These are phyloP conservation scores for Beauveria brongniartii DNA, from an alignment of 2,329 filamentous ascomycete species.

Conservation along the genomic window DNA sequence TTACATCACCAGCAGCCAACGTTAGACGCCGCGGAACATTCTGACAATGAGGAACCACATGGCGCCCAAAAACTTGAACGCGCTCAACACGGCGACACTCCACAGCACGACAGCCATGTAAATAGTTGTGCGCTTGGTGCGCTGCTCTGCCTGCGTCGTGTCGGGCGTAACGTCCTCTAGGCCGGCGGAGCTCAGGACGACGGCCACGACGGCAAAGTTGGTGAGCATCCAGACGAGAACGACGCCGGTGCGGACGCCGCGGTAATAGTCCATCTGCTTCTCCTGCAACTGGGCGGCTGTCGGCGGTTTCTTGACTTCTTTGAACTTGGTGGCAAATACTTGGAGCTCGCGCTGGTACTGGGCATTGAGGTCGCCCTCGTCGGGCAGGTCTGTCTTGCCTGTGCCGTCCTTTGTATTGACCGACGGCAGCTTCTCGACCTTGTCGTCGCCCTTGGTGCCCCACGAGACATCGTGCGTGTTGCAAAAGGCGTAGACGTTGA, in stretches of 20 bases:
- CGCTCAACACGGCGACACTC: constrained; percentile 76
- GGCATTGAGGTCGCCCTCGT: constrained; percentile 89
- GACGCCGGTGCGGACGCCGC: constrained; percentile 84
- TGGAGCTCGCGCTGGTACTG: constrained; percentile 83
- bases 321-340: constrained; percentile 66
- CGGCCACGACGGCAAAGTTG: constrained; percentile 80
- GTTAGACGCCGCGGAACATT: constrained; percentile 66
- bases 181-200: constrained; percentile 81
- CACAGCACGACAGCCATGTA: constrained; percentile 85
- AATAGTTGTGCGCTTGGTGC: constrained; percentile 57
- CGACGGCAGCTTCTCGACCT: constrained; percentile 79
- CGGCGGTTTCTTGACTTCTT: constrained; percentile 58
- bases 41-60: constrained; percentile 88
- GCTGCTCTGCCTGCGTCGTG: constrained; percentile 30
- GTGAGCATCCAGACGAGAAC: constrained; percentile 95
- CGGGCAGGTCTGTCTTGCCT: constrained; percentile 91
- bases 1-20: background rate
- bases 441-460: constrained; percentile 98
- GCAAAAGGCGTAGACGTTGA: constrained; percentile 98
- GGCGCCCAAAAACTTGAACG: constrained; percentile 80
- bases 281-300: constrained; percentile 54
- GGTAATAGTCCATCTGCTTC: constrained; percentile 97
- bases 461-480: constrained; percentile 97
- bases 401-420: constrained; percentile 81
- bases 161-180: constrained; percentile 55